Evolutionary conservation across 2,329 filamentous ascomycete species (phyloP), one percentile per base, ranked within the genome.

Genomic region (Aspergillus sp.): DNA sequence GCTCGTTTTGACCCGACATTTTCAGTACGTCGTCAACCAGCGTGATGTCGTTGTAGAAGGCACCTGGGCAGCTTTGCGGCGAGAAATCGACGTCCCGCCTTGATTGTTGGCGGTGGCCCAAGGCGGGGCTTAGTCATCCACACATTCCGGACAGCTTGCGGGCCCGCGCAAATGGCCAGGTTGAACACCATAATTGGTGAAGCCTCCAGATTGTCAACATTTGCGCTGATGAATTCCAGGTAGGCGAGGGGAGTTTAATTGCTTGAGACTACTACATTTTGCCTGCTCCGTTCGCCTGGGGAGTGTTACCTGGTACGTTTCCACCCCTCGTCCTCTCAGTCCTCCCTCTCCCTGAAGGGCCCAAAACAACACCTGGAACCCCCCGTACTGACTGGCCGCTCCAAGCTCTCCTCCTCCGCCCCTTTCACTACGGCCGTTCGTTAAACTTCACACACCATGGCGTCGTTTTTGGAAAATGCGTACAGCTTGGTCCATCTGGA

Each of bases 401-500:
- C 60, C 51, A 65, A 71, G 70, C 67, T 72, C 71, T 68, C 68
- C 62, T 30, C 42, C 58, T 66, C 59, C 63, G 64, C 61, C 58
- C 61, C 61, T 61, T 64, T 60, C 54, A 27, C 58, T 55, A 62
- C 65, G 54, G 59, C 59, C 64, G 54, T 58, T 63, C 52, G 51
- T 58, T 59, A 52, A 54, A 20, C 20, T 34, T 41, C 27, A 42
- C 63, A 73, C 83, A 89, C 67, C 78, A 99, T 98, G 93, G 89
- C 93, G 79, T 89, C 89, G 67, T 98, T 96, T 77, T 85, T 98
- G 63, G 95, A 99, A 75, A 89, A 90, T 77, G 86, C 95, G 65
- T 99, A 98, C 84, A 97, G 91, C 79, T 80, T 99, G 79, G 91
- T 99, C 79, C 93, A 97, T 78, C 88, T 95, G 85, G 95, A 99